Evolutionary conservation across 192 early-diverging fungal species (phyloP).

Genomic region (Kickxella alabastrina): DNA sequence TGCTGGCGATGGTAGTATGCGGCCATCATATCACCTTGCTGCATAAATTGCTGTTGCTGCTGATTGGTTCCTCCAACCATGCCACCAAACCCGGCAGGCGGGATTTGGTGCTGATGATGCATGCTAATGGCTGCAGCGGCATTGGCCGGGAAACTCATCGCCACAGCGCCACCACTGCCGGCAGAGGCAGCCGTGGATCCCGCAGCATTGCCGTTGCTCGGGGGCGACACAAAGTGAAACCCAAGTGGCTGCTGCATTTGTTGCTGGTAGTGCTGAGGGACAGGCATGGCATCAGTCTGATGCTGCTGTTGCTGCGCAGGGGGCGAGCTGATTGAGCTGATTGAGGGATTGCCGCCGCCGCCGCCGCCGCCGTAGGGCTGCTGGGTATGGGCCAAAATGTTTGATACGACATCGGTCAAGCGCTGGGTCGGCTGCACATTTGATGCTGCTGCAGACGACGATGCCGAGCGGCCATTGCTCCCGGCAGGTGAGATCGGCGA

Average conservation of each 20-base stretch:
- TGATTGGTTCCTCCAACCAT: slow-evolving; percentile 29
- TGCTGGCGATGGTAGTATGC: slow-evolving; percentile 20
- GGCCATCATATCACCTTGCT: slow-evolving; percentile 6
- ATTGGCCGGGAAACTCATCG: slow-evolving; percentile 39
- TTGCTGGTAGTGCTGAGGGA: slow-evolving; percentile 1
- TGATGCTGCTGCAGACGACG: not conserved
- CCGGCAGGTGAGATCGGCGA: not conserved
- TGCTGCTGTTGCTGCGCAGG: not conserved
- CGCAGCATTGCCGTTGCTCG: not conserved
- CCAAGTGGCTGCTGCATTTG: slow-evolving; percentile 13
- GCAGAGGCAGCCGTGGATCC: no score
- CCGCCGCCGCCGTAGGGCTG: slow-evolving; percentile 1
- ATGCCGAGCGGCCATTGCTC: not conserved
- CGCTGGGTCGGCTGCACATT: slow-evolving; percentile 17
- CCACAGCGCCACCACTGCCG: not conserved
- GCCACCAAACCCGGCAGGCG: slow-evolving; percentile 35
- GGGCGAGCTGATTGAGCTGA: not conserved
- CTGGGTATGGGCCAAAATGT: slow-evolving; percentile 25
- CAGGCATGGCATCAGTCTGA: not conserved
- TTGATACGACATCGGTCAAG: slow-evolving; percentile 18
- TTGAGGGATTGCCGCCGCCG: not conserved
- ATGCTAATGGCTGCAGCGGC: slow-evolving; percentile 1
- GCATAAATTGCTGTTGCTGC: not conserved
- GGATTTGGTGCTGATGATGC: not conserved
- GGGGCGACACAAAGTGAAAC: slow-evolving; percentile 16